These are phyloP conservation scores for Ganoderma resinaceum DNA, from an alignment of 1,284 basidiomycete species.

Conservation along the genomic window DNA sequence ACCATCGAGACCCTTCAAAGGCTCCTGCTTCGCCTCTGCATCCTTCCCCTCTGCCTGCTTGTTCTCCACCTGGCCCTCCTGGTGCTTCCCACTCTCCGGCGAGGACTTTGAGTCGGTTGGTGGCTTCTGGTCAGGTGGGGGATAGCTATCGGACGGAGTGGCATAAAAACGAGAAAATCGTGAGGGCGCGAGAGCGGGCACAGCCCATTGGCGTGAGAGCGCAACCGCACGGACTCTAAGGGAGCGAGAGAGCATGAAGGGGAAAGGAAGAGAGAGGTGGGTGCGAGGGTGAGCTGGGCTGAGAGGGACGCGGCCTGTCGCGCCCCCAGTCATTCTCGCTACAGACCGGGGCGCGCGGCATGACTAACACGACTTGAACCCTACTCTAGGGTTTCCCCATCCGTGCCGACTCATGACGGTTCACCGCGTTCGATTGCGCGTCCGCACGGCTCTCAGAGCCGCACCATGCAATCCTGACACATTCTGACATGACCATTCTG, in stretches of 20 bases:
- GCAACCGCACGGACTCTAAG: constrained; percentile 44
- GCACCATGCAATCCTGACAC: no score
- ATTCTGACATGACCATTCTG: not conserved
- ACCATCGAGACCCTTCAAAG: constrained; percentile 71
- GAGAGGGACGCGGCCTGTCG: constrained; percentile 9
- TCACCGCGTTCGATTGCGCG: no score
- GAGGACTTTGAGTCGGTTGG: constrained; percentile 38
- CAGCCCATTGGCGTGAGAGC: constrained; percentile 44
- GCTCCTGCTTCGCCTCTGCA: constrained; percentile 40
- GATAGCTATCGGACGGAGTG: constrained; percentile 47
- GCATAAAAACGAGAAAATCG: constrained; percentile 48
- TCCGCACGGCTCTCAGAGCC: not conserved
- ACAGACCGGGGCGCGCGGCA: constrained; percentile 24
- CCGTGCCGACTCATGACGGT: no score
- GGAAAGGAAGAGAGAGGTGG: constrained; percentile 19
- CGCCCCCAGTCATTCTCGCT: constrained; percentile 7
- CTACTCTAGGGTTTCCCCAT: constrained; percentile 29
- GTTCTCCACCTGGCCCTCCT: constrained; percentile 36
- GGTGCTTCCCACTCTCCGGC: constrained; percentile 36
- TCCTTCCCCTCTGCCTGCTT: constrained; percentile 50
- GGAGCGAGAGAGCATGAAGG: constrained; percentile 51
- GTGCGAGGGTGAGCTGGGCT: constrained; percentile 23
- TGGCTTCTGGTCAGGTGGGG: constrained; percentile 38
- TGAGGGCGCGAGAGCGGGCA: constrained; percentile 39
- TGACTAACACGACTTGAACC: constrained; percentile 35